Conservation (phyloP, 495 filamentous ascomycete genomes). For the Cudoniella acicularis region DNA sequence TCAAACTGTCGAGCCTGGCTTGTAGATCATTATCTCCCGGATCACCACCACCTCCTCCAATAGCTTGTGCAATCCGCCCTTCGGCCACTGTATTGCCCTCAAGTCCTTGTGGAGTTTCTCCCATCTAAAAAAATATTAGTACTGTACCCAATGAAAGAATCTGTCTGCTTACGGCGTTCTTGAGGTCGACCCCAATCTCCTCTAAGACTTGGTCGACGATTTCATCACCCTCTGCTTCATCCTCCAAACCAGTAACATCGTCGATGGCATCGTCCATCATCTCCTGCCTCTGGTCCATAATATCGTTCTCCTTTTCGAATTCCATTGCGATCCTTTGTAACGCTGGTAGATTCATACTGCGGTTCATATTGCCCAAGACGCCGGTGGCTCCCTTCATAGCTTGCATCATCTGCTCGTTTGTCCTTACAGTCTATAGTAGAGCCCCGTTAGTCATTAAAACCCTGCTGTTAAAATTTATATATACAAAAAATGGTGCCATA, state of each 20-base stretch:
- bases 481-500: conserved; percentile 32
- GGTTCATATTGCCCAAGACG: conserved; percentile 92
- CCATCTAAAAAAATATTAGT: conserved; percentile 50
- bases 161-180: conserved; percentile 65
- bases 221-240: conserved; percentile 90
- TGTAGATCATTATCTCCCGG: conserved; percentile 75
- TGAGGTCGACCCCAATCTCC: conserved; percentile 93
- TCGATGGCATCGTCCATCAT: conserved; percentile 99
- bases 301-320: conserved; percentile 96
- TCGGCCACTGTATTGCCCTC: conserved; percentile 57
- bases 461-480: neutral
- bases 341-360: conserved; percentile 92
- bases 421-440: conserved; percentile 79
- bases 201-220: conserved; percentile 94
- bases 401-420: conserved; percentile 99
- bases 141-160: conserved; percentile 1
- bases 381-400: conserved; percentile 97
- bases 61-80: conserved; percentile 67
- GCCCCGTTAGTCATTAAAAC: conserved; percentile 2
- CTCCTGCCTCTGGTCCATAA: conserved; percentile 98
- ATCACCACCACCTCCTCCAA: conserved; percentile 61
- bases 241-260: conserved; percentile 89
- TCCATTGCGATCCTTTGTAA: conserved; percentile 98
- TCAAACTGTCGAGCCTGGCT: conserved; percentile 74
- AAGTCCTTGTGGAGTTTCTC: conserved; percentile 73